A percentile compares a stretch with the other conserved stretches of the same genome.
These are phyloP conservation scores for Maudiozyma turicensis DNA, from an alignment of 805 yeast genomes.

Conservation along the genomic window DNA sequence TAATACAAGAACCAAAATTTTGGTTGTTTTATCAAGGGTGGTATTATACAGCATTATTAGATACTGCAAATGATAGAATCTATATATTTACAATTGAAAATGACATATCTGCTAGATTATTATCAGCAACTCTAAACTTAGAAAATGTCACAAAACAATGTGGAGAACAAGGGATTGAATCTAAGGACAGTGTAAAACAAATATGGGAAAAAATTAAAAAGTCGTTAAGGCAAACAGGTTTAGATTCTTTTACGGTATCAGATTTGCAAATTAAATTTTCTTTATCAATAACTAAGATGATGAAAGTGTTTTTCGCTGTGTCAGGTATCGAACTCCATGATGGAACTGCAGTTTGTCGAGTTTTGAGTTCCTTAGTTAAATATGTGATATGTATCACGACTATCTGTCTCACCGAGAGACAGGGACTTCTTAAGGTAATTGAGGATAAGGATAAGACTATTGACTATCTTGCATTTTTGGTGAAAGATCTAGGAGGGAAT, in stretches of 20 bases:
- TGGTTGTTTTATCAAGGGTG: no score
- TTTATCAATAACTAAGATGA: neutral
- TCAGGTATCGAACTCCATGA: neutral
- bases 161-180: constrained; percentile 11
- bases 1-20: no score
- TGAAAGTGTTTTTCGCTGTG: neutral
- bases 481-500: constrained; percentile 18
- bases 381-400: neutral
- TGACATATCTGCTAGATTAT: neutral
- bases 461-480: constrained; percentile 21
- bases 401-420: neutral
- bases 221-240: neutral
- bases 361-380: constrained; percentile 1
- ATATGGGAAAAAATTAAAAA: neutral
- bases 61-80: no score
- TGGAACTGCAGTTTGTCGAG: neutral
- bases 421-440: constrained; percentile 12
- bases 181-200: neutral
- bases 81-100: neutral
- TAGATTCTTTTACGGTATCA: neutral
- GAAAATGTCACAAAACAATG: constrained; percentile 8
- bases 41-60: no score
- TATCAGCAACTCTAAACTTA: neutral
- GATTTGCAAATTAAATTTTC: constrained; percentile 5
- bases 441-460: constrained; percentile 27